Evolutionary conservation across 2,329 filamentous ascomycete species (phyloP).

Genomic region (Colletotrichum tamarilloi): DNA sequence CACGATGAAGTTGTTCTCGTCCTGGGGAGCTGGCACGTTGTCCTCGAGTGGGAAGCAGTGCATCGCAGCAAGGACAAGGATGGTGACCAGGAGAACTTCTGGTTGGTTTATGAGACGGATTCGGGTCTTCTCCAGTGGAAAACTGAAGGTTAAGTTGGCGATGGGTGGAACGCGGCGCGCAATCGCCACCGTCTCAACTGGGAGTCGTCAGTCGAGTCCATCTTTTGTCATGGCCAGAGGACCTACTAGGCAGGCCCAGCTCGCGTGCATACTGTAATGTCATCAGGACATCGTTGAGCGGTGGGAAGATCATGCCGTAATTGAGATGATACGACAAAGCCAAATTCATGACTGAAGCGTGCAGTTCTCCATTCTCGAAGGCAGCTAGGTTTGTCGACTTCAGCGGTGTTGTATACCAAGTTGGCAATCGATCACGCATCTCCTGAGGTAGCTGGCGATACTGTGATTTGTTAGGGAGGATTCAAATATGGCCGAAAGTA

Average conservation of each 20-base stretch:
- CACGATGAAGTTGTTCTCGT: constrained; percentile 52
- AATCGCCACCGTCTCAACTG: constrained; percentile 49
- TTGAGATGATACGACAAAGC: constrained; percentile 72
- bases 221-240: background rate
- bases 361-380: constrained; percentile 68
- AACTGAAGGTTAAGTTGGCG: constrained; percentile 66
- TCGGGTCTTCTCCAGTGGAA: constrained; percentile 59
- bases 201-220: background rate
- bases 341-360: constrained; percentile 71
- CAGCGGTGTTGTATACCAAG: constrained; percentile 68
- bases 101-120: constrained; percentile 71
- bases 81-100: constrained; percentile 77
- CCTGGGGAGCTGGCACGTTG: constrained; percentile 56
- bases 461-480: constrained; percentile 44
- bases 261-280: constrained; percentile 77
- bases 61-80: constrained; percentile 82
- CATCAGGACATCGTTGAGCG: constrained; percentile 76
- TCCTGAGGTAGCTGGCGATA: constrained; percentile 69
- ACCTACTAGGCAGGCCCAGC: constrained; percentile 79
- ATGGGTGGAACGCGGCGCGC: constrained; percentile 66
- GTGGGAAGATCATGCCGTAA: constrained; percentile 77
- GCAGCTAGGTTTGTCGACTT: constrained; percentile 57
- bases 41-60: constrained; percentile 80
- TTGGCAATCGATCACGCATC: constrained; percentile 74
- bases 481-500: no score